Evolutionary conservation across 345 rosid species (phyloP), one percentile per base, ranked within the genome.

Genomic region (Streptanthus diversifolius): DNA sequence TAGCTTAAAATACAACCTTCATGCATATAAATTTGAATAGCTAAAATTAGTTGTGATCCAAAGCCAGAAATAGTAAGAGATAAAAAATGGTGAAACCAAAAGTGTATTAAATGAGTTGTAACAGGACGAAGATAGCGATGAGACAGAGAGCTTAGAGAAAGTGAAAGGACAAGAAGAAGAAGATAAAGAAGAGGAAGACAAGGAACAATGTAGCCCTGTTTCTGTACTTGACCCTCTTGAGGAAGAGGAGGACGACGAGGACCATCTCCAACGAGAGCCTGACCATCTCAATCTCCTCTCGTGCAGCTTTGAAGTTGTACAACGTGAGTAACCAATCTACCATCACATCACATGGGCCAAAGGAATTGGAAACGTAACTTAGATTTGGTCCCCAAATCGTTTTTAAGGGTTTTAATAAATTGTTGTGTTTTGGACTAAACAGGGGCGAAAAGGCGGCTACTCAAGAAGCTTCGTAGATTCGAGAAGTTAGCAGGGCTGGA

Each of bases 131-230:
- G 90, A 79, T 70, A 70, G 79, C 59, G 66, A 79, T 51, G 84
- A 81, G 48, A 80, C 77, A 1, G 87, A 80, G 78, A 79, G 68
- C 48, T 57, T 77, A 33, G 80, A 71, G 68, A 71, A 71, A 77
- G 75, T 71, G 71, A 77, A 68, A 68, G 76, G 83, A 71, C 83
- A 79, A 36, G 57, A 62, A 61, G 74, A 75, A 60, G 69, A 53
- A 60, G 57, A 59, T 66, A 83, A 82, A 60, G 88, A 87, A 36
- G 96, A 89, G 59, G 93, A 89, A 73, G 96, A 89, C 35, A 85
- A 86, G 58, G 95, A 95, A 53, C 99, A 95, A 65, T 83, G 89
- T 66, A 95, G 99, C 71, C 99, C 99, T 32, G 93, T 91, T 68
- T 95, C 96, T 39, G 89, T 89, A 30, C 81, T 95, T 79, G 99